Percentiles rank a stretch among this genome's conserved stretches.
These are phyloP conservation scores for Sugiyamaella neomexicana DNA, from an alignment of 1,139 yeast species.

Conservation along the genomic window DNA sequence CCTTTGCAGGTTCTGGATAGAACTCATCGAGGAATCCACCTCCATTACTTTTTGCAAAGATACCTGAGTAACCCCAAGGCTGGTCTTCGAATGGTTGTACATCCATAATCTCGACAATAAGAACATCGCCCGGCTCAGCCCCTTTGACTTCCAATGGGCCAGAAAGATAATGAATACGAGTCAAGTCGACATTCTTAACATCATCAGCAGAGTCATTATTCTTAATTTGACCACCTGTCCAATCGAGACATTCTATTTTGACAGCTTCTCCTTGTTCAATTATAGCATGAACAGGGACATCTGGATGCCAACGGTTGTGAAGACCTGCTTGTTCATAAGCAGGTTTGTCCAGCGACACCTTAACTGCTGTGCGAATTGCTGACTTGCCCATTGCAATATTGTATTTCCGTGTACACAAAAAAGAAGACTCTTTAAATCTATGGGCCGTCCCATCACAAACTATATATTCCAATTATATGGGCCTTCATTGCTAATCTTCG, in stretches of 20 bases:
- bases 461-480: no score
- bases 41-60: slow-evolving; percentile 50
- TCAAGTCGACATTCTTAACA: slow-evolving; percentile 46
- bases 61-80: slow-evolving; percentile 55
- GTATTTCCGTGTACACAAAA: no score
- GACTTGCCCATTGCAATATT: not conserved
- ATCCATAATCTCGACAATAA: slow-evolving; percentile 51
- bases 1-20: slow-evolving; percentile 53
- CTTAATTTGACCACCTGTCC: slow-evolving; percentile 55
- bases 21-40: slow-evolving; percentile 52
- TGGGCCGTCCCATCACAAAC: no score
- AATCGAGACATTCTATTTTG: slow-evolving; percentile 52
- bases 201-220: slow-evolving; percentile 52
- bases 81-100: slow-evolving; percentile 53
- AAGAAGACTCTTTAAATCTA: no score
- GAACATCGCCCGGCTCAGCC: slow-evolving; percentile 51
- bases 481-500: no score
- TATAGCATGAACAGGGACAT: slow-evolving; percentile 45
- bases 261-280: slow-evolving; percentile 47
- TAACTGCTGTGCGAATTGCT: slow-evolving; percentile 33
- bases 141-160: slow-evolving; percentile 51
- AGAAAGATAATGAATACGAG: slow-evolving; percentile 49
- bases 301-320: slow-evolving; percentile 57
- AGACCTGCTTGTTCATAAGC: slow-evolving; percentile 49
- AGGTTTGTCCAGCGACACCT: slow-evolving; percentile 46